Base-by-base conservation (phyloP, 192 early-diverging fungal species). In the Oehlia diaphana region DNA sequence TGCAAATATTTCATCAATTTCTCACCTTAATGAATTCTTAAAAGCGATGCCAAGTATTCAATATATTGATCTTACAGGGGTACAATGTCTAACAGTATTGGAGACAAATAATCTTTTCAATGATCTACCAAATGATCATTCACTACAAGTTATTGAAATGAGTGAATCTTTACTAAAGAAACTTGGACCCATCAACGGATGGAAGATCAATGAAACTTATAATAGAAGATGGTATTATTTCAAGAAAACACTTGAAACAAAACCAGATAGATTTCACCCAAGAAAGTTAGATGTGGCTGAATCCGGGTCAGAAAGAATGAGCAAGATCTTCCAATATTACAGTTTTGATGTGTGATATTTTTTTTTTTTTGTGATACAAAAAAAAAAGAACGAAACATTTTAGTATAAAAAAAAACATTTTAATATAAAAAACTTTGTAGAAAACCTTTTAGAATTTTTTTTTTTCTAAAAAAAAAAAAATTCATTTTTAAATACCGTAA, bases 301-400 rank as follows among this genome's bases (percentile, higher is more conserved):
- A 33, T 58, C 21, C 7, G 72, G 72, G 9, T 3, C 72, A 2
- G 72, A 74, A 35, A 53, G 42, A 53, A 47, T 74, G 23, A 74
- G 72, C 33, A 74, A 74, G 7, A 74, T 74, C 26, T 61, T 58
- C 49, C 49, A 74, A 74, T 74, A 74, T 61, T 74, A 74, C 58
- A 58, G 49, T 58, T 74, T 53, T 28, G 72, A 35, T 9, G 72
- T 53, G 23, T 74, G 37, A 74, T 9, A 16, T 37, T 37, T 37
- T 37, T 37, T n/a, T 37, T 37, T 37, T 37, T 37, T 37, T 37
- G 37, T 37, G 5, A 2, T 37, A 37, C 37, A 37, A 37, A 37
- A 37, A 37, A 37, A 37, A 37, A 37, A 37, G 5, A 37, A 5
- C 2, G 5, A 31, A 31, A 31, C 31, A 31, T 31, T 31, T 31